Evolutionary conservation across 2,329 filamentous ascomycete genomes (phyloP), one percentile per base, ranked within the genome.

Genomic region (Emmonsiellopsis sp.): DNA sequence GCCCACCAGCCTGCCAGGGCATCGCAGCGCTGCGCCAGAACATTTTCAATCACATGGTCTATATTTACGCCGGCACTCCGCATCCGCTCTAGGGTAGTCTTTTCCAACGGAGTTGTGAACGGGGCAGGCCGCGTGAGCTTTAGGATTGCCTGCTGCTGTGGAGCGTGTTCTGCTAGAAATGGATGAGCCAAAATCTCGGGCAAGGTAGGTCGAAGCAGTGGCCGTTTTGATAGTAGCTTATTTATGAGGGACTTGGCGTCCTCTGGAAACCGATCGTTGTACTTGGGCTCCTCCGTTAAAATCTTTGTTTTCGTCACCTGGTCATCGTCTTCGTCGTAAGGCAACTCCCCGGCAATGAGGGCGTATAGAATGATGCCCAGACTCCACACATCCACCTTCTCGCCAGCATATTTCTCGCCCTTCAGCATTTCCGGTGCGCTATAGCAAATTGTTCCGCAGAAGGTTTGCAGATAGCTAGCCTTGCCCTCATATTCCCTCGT

Each of bases 301-400:
- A 98, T 98, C 68, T 82, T 87, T 8, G 78, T 81, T 63, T 95
- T 89, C 34, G 93, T 98, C 34, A 85, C 79, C 58, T 82, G 86
- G 66, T 98, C 93, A 64, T 95, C 87, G 66, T 98, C 93, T 59
- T 97, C 93, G 70, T 98, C 93, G 63, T 95, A 98, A 0, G 93
- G 93, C 41, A 98, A 77, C 58, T 88, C 81, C 54, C 88, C 88
- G 31, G 89, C 87, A 34, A 93, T 76, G 59, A 93, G 75, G 40
- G 91, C 88, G 70, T 89, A 93, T 43, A 93, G 79, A 65, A 95
- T 95, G 59, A 95, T 90, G 57, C 90, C 90, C 66, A 91, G 87
- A 70, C 92, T 97, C 93, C 93, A 98, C 4, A 98, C 90, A 65
- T 98, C 93, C 48, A 98, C 92, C 74, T 96, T 97, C 74, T 96